phyloP scores from a whole-genome alignment of 2,329 filamentous ascomycete species.

The Nothophoma quercina region DNA sequence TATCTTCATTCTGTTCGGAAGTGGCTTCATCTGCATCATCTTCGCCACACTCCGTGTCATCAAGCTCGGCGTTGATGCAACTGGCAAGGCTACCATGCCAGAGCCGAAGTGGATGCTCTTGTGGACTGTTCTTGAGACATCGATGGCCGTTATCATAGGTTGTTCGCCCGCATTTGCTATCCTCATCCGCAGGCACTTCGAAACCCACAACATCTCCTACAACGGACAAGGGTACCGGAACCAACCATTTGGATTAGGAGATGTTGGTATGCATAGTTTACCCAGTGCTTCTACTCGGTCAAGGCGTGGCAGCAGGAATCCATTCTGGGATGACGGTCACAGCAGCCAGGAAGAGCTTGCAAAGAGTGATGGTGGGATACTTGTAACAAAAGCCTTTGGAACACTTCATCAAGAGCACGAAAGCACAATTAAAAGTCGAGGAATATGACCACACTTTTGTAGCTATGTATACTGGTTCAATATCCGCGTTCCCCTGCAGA shows the following conservation, averaged over 20 bases:
- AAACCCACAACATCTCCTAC: neutral
- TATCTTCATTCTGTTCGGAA: slow-evolving; percentile 37
- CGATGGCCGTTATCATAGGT: slow-evolving; percentile 35
- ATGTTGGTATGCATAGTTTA: no score
- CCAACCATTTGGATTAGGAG: no score
- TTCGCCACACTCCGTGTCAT: slow-evolving; percentile 38
- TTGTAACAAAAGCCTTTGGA: no score
- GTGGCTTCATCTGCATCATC: slow-evolving; percentile 27
- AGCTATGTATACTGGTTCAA: neutral
- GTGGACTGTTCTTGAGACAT: slow-evolving; percentile 46
- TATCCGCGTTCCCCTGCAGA: neutral
- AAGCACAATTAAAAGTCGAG: neutral
- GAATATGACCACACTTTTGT: neutral
- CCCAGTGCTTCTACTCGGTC: neutral
- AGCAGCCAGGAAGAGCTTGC: neutral
- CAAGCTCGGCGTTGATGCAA: slow-evolving; percentile 38
- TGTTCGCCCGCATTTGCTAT: slow-evolving; percentile 2
- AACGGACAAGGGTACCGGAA: neutral
- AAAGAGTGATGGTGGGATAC: neutral
- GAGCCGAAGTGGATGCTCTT: slow-evolving; percentile 45
- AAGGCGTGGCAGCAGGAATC: neutral
- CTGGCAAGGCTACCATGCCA: slow-evolving; percentile 29
- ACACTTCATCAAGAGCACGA: neutral
- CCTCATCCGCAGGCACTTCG: neutral
- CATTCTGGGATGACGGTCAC: neutral